Conservation (phyloP, 441 rosid species). For the Euphorbia schlechtendalii region DNA sequence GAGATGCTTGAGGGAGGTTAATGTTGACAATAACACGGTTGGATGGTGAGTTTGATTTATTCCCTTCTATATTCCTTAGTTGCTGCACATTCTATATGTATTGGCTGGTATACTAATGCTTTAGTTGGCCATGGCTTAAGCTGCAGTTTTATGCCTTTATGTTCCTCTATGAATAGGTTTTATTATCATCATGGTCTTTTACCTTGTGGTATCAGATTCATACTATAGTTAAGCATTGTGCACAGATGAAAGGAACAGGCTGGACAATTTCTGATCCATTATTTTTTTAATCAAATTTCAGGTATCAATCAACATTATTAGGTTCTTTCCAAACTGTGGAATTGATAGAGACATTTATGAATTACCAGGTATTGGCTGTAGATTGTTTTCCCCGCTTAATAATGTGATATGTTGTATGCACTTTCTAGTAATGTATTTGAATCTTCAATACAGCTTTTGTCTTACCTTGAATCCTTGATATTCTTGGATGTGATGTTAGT, state of each 20-base stretch:
- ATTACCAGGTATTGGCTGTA: slow-evolving; percentile 71
- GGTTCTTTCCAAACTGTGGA: slow-evolving; percentile 96
- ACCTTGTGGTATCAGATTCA: not conserved
- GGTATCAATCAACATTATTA: slow-evolving; percentile 95
- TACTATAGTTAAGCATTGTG: not conserved
- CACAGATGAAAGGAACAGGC: not conserved
- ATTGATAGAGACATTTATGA: slow-evolving; percentile 93
- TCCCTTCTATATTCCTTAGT: not conserved
- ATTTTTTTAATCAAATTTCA: slow-evolving; percentile 21
- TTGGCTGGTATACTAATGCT: not conserved
- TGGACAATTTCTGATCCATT: slow-evolving; percentile 1
- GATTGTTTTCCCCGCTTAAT: not conserved
- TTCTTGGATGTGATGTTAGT: not conserved
- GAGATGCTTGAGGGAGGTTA: slow-evolving; percentile 95
- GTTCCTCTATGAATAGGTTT: not conserved
- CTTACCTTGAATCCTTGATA: not conserved
- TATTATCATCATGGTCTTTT: not conserved
- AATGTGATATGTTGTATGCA: not conserved
- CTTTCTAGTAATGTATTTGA: not conserved
- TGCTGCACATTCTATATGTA: not conserved
- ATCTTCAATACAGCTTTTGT: not conserved
- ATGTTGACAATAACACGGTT: slow-evolving; percentile 95
- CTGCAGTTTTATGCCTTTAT: not conserved
- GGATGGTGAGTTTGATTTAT: slow-evolving; percentile 54
- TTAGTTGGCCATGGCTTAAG: not conserved